Percentiles rank a stretch among this genome's conserved stretches.
Conservation (phyloP, 169 alveolate species). For the Cryptosporidium ryanae region DNA sequence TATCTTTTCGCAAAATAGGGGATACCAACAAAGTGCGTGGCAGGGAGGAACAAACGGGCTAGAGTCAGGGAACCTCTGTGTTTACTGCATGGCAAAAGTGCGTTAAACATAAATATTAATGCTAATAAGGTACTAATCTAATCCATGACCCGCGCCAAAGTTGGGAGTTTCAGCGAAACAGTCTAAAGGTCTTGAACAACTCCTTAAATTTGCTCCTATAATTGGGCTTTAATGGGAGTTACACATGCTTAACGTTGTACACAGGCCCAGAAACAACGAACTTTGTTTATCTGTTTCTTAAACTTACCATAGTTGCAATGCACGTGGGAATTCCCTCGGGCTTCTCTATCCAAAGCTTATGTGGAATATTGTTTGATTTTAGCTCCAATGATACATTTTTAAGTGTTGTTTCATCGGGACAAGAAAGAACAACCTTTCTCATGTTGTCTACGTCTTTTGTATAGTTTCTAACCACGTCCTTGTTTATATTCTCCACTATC, state of each 20-base stretch:
- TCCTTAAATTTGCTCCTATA: slow-evolving; percentile 12
- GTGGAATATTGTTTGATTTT: slow-evolving; percentile 53
- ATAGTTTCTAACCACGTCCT: slow-evolving; percentile 60
- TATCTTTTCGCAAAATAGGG: too few relatives aligned
- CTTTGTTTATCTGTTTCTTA: background rate
- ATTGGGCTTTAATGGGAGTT: slow-evolving; percentile 24
- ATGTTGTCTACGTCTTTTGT: slow-evolving; percentile 75
- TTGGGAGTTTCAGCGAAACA: background rate
- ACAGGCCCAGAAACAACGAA: background rate
- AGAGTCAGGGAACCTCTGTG: too few relatives aligned
- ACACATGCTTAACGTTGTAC: background rate
- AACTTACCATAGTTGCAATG: slow-evolving; percentile 77
- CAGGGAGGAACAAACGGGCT: background rate
- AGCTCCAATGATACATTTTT: slow-evolving; percentile 62
- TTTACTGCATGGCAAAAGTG: too few relatives aligned
- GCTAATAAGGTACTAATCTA: too few relatives aligned
- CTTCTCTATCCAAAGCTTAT: slow-evolving; percentile 79
- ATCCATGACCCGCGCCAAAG: too few relatives aligned
- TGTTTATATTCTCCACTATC: slow-evolving; percentile 27
- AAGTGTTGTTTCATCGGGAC: slow-evolving; percentile 58
- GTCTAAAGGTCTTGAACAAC: slow-evolving; percentile 31
- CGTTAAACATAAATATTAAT: background rate
- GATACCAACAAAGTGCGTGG: too few relatives aligned
- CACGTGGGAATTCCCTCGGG: slow-evolving; percentile 82
- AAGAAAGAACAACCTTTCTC: slow-evolving; percentile 79